These are phyloP conservation scores for Pinus albicaulis DNA, from an alignment of 75 land plant genomes.

Conservation along the genomic window DNA sequence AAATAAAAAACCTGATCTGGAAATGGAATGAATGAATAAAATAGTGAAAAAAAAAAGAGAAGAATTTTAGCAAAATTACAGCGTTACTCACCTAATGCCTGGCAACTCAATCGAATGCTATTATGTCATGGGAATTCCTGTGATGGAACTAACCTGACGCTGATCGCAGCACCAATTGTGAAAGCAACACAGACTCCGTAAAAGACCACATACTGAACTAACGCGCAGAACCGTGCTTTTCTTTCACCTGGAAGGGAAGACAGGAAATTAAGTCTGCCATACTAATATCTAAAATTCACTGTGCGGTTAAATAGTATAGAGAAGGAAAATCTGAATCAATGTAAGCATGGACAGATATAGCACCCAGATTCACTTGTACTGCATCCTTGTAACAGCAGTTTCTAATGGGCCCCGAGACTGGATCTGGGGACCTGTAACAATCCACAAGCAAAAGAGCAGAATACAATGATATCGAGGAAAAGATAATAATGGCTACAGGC, in stretches of 20 bases:
- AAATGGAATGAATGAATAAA: too few species aligned
- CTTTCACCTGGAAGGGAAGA: slow-evolving; percentile 22
- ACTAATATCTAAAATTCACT: not conserved
- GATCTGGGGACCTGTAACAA: slow-evolving; percentile 51
- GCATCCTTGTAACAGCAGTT: slow-evolving; percentile 56
- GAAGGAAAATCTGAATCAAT: not conserved
- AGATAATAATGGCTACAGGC: slow-evolving; percentile 25
- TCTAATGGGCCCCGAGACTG: slow-evolving; percentile 44
- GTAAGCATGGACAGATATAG: not conserved
- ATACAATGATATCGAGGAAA: slow-evolving; percentile 35
- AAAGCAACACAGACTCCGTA: slow-evolving; percentile 50
- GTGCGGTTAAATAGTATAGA: not conserved
- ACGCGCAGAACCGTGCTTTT: slow-evolving; percentile 35
- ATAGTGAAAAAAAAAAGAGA: too few species aligned
- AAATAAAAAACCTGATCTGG: too few species aligned
- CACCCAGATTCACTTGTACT: slow-evolving; percentile 52
- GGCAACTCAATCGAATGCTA: too few species aligned
- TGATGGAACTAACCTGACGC: slow-evolving; percentile 45
- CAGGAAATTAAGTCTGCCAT: not conserved
- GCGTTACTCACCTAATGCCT: too few species aligned
- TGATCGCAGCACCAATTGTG: slow-evolving; percentile 42
- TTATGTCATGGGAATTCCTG: not conserved
- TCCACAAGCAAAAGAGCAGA: slow-evolving; percentile 41
- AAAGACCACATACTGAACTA: slow-evolving; percentile 32
- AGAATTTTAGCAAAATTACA: too few species aligned